These are phyloP conservation scores for Leptographium wingfieldii DNA, from an alignment of 2,329 filamentous ascomycete species.

Conservation along the genomic window DNA sequence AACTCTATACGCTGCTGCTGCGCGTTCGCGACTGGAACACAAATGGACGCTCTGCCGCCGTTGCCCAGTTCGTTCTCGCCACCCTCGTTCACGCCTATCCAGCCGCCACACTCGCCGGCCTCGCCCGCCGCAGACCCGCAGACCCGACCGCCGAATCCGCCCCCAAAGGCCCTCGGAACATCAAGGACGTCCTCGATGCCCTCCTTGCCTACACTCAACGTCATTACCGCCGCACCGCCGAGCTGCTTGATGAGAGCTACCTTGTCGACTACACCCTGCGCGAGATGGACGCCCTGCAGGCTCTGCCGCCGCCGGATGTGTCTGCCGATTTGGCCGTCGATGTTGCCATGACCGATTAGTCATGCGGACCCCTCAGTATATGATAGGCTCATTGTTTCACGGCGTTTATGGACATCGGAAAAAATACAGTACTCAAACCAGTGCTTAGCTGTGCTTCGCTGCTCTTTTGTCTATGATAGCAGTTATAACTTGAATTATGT, in stretches of 20 bases:
- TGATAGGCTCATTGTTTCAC: not conserved
- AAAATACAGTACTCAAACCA: not conserved
- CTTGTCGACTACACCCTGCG: constrained; percentile 83
- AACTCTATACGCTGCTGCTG: constrained; percentile 71
- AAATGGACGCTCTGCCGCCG: constrained; percentile 71
- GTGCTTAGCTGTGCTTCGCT: not conserved
- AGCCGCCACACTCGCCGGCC: constrained; percentile 58
- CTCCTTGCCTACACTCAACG: constrained; percentile 83
- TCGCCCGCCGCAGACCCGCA: constrained; percentile 39
- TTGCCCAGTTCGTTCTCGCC: constrained; percentile 77
- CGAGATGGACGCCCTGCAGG: constrained; percentile 69
- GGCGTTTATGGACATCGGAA: not conserved
- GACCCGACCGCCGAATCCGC: too few relatives aligned
- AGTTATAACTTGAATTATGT: not conserved
- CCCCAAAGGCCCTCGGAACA: constrained; percentile 39
- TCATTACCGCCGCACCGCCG: constrained; percentile 82
- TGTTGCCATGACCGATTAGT: constrained; percentile 12
- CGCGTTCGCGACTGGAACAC: constrained; percentile 94
- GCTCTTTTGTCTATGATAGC: not conserved
- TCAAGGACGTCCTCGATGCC: constrained; percentile 80
- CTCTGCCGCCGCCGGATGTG: constrained; percentile 21
- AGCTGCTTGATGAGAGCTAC: constrained; percentile 87
- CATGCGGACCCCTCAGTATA: not conserved
- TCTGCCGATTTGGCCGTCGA: constrained; percentile 7
- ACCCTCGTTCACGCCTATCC: constrained; percentile 72